Conservation (phyloP, 176 grass and related monocot genomes). For the Ensete ventricosum region DNA sequence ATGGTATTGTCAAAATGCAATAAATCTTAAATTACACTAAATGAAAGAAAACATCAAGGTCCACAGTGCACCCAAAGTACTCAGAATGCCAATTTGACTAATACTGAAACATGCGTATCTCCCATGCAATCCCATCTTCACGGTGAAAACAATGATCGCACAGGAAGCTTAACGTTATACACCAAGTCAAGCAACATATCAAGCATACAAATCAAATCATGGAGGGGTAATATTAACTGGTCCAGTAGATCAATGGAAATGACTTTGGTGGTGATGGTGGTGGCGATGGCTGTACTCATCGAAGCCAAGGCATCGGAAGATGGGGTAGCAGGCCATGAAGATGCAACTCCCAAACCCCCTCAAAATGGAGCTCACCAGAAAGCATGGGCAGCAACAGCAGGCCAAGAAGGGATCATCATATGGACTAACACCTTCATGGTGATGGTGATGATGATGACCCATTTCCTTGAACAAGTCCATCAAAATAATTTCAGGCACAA, state of each 20-base stretch:
- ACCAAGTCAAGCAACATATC: background rate
- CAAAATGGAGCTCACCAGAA: conserved; percentile 34
- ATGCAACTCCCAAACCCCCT: conserved; percentile 51
- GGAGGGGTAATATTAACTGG: background rate
- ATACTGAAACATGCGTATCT: background rate
- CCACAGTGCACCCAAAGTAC: background rate
- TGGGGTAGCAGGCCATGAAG: conserved; percentile 53
- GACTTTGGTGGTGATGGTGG: conserved; percentile 18
- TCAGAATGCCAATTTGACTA: background rate
- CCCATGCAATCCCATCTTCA: background rate
- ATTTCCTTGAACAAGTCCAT: background rate
- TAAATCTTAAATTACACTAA: background rate
- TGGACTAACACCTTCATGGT: conserved; percentile 1
- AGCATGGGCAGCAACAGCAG: conserved; percentile 41
- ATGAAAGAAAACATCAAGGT: background rate
- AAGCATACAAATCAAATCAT: background rate
- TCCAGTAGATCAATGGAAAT: conserved; percentile 35
- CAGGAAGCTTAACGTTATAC: background rate
- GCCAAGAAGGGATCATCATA: background rate
- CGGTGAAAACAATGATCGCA: background rate
- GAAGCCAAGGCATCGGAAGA: conserved; percentile 53
- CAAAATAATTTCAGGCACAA: background rate
- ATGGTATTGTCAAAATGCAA: background rate
- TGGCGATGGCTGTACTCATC: conserved; percentile 44
- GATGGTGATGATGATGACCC: conserved; percentile 2